Evolutionary conservation across 495 filamentous ascomycete species (phyloP), one percentile per base, ranked within the genome.

Genomic region (Durotheca rogersii): DNA sequence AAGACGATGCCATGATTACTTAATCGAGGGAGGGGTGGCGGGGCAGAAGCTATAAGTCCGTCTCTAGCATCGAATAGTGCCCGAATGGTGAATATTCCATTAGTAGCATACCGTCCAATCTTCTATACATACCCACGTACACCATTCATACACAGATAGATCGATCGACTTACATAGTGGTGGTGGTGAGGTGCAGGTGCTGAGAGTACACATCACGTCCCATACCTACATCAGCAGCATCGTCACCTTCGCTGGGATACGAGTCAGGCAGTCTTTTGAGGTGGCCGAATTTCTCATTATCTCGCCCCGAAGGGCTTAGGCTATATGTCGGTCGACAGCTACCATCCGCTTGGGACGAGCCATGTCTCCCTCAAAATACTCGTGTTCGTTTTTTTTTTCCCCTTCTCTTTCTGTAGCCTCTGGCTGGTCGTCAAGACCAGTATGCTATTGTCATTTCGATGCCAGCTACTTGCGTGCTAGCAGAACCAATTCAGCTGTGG

Each of bases 241-340:
- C 21, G 29, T 55, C 53, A 62, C 46, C 27, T 2, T 7, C 21
- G 36, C 29, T 21, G 44, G 16, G 25, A 38, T 40, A 29, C 48
- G 38, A 40, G 31, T 21, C 7, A 38, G 45, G 6, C n/a, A n/a
- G n/a, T 3, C 37, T 15, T 16, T 17, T 74, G 72, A 76, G 72
- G 72, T 66, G 71, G 70, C 70, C 69, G 68, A 72, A 60, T 70
- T 48, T 71, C 64, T 70, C 67, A 69, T 69, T 70, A 66, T 68
- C 67, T 65, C 65, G 46, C 65, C 71, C 67, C 62, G 56, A 68
- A 59, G 65, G 64, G 64, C 61, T 64, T 62, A 60, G 67, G 69
- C 67, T 65, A 57, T 54, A 46, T 41, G 56, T 41, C 53, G 46
- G 43, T 44, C 30, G 39, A 47, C 58, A 51, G 45, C 62, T 47